Evolutionary conservation across 352 stramenopile genomes (phyloP), one percentile per base, ranked within the genome.

Genomic region (Pythium inflatum): DNA sequence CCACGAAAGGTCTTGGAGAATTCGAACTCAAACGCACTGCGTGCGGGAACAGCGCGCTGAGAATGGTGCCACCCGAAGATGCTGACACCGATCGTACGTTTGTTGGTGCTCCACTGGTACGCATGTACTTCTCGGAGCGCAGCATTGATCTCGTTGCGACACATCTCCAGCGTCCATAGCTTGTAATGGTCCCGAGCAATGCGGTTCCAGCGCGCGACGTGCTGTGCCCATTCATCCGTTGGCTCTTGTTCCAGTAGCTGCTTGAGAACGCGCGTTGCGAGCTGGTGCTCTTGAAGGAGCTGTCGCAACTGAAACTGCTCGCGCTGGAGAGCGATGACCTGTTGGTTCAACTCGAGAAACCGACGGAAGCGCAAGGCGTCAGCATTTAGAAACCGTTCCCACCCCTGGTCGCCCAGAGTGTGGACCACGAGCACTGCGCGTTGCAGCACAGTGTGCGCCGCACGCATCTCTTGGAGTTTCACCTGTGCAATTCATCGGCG

Each of bases 201-300:
- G 7, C 40, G 14, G 2, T n/a, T 20, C 57, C 40, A 64, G 3
- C n/a, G 41, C 27, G 5, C 11, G 6, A 46, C 28, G 8, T 38
- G 22, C 3, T 20, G 9, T 33, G 45, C 43, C 57, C 57, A 64
- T 12, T 46, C 41, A n/a, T 46, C 20, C 18, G 27, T 45, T 8
- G 57, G 30, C 1, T 7, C 12, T n/a, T 22, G 4, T 1, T 25
- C 18, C 27, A 55, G 27, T 0, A 28, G 8, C 3, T n/a, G 14
- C 3, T 20, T 20, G 41, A 56, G 18, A 8, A 43, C 43, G 3
- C 7, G 27, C 27, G 57, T 24, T 27, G 57, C 43, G 4, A 64
- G 28, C 11, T 40, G 40, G 31, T 64, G 57, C 27, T 64, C 57
- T 18, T 31, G 7, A 5, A 64, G 43, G 20, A 64, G 43, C n/a